Evolutionary conservation across 2,329 filamentous ascomycete species (phyloP), one percentile per base, ranked within the genome.

Genomic region (Fonsecaea pugnacius): DNA sequence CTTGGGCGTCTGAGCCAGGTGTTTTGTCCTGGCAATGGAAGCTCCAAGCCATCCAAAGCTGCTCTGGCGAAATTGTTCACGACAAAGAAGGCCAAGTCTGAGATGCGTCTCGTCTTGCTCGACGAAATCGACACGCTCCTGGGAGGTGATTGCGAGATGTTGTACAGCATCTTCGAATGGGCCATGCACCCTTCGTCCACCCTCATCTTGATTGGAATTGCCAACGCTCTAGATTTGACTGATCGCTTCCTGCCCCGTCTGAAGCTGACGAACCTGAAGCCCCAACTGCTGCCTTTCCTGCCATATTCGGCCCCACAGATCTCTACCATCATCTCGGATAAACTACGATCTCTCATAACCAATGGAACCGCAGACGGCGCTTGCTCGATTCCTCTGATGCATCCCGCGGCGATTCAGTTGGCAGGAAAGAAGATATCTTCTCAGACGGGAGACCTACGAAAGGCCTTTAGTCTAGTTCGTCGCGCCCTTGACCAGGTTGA

Each of bases 141-240:
- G 46, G 94, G 91, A 1, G 83, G 96, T 68, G 94, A 97, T 70
- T 81, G 95, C 64, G 92, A 96, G 70, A 89, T 95, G 60, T 82
- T 99, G 14, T 97, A 98, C 78, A 90, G 88, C 67, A 82, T 99
- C n/a, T 97, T 99, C 71, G 93, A 97, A 75, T 98, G 94, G 93
- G 96, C 95, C 1, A 81, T 99, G 72, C 87, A 91, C 67, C 88
- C 88, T 68, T 85, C 86, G 1, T 97, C 95, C 0, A 87, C 86
- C 21, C 87, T 99, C 4, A 82, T 95, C 38, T 82, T 99, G 18
- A 86, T 99, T 56, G 95, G 95, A 54, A 96, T 99, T 73, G 95
- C 95, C 71, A 99, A 99, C 73, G 95, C 95, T 3, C 83, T 99
- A 60, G 95, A 99, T 75, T 82, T 99, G 62, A 99, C 95, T 0